phyloP scores from a whole-genome alignment of 768 basidiomycete genomes.

The Coprinellus aureogranulatus region DNA sequence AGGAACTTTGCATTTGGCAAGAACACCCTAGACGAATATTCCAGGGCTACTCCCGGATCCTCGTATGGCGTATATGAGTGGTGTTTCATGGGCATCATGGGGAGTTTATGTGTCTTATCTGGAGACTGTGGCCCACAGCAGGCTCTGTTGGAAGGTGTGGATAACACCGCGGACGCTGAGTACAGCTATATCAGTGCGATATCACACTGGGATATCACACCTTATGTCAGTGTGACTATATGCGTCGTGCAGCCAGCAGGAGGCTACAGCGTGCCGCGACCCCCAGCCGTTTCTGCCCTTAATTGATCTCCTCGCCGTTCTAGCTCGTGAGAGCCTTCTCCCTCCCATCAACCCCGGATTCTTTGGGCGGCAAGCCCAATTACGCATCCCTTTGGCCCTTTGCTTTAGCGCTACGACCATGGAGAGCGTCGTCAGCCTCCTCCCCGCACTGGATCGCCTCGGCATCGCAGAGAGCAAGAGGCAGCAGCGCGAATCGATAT shows the following conservation, averaged over 20 bases:
- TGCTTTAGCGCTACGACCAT: not conserved
- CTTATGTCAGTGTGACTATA: constrained; percentile 1
- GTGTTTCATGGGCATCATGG: no score
- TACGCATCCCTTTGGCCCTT: constrained; percentile 3
- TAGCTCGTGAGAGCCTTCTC: constrained; percentile 6
- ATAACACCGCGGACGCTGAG: no score
- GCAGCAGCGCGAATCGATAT: constrained; percentile 12
- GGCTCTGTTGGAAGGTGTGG: no score
- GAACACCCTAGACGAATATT: no score
- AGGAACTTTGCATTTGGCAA: no score
- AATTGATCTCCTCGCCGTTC: constrained; percentile 1
- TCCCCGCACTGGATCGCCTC: not conserved
- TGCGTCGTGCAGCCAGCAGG: not conserved
- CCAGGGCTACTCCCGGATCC: no score
- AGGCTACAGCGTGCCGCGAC: not conserved
- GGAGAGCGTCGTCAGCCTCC: constrained; percentile 2
- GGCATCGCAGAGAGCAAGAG: constrained; percentile 7
- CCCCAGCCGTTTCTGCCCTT: not conserved
- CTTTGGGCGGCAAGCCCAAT: not conserved
- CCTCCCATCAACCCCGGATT: constrained; percentile 9
- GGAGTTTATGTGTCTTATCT: no score
- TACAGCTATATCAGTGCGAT: not conserved
- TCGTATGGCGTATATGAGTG: no score
- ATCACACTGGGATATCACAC: not conserved
- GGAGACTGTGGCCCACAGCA: no score